Evolutionary conservation across 768 basidiomycete species (phyloP), one percentile per base, ranked within the genome.

Genomic region (Lactarius sanguifluus): DNA sequence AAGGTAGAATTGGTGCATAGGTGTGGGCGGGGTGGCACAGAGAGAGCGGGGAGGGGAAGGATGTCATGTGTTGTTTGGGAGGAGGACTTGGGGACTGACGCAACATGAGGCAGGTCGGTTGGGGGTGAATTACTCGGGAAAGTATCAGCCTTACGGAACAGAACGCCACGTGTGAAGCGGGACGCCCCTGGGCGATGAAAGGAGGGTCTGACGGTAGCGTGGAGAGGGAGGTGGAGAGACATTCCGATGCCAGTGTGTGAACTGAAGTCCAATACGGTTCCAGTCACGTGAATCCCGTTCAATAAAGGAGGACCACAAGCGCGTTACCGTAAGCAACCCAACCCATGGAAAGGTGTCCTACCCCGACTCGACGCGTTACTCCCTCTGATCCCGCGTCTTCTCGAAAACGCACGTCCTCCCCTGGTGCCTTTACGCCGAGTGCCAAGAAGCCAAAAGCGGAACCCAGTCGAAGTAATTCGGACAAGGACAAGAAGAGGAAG

Each of bases 401-500:
- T 52, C 25, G 43, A 45, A 67, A 67, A 47, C 66, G 66, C 41
- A 30, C 55, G 30, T 36, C 62, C 25, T 59, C 66, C 30, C 62
- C 50, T 7, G 25, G 28, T 38, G 50, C 25, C 10, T 52, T 20
- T 45, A 25, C 40, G 5, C 25, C 57, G n/a, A 28, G 12, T 13
- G 1, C 28, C n/a, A 67, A 67, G 62, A 67, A 40, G 40, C 40
- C 32, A 6, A 67, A 47, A 56, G 54, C 34, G 23, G 57, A 58
- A 13, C 9, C 32, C 20, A 43, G 41, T 30, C 50, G 43, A 63
- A 40, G 8, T 30, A 56, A 38, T 20, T 23, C 50, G 9, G 50
- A 59, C 32, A 73, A 73, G 38, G 74, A 71, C 68, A 77, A 71
- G 71, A 74, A 65, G 59, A 61, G 71, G 43, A 71, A 68, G 25